phyloP scores from a whole-genome alignment of 2,329 filamentous ascomycete genomes.

The Pezicula neosporulosa region DNA sequence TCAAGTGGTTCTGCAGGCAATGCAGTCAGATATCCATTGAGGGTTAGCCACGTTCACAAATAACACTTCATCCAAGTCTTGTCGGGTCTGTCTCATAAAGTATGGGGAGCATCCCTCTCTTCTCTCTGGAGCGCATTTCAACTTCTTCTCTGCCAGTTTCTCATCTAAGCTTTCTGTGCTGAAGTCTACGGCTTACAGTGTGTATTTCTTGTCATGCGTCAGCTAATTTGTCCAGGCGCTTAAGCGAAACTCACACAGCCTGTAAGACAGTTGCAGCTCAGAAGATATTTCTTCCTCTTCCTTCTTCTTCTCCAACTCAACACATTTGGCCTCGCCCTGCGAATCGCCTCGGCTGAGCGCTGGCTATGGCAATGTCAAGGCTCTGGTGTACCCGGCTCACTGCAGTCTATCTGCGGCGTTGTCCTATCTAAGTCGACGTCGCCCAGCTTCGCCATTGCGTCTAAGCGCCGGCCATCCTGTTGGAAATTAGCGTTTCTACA shows the following conservation, averaged over 20 bases:
- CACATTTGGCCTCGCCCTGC: too few relatives aligned
- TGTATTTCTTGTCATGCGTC: not conserved
- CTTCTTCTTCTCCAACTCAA: not conserved
- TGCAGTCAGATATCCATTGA: conserved; percentile 29
- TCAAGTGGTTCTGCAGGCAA: conserved; percentile 24
- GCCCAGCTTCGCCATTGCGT: too few relatives aligned
- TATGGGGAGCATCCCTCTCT: conserved; percentile 10
- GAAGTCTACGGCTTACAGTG: not conserved
- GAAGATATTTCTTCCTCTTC: not conserved
- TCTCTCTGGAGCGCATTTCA: conserved; percentile 8
- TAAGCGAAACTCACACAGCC: not conserved
- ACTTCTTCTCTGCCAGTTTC: conserved; percentile 2
- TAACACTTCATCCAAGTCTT: conserved; percentile 21
- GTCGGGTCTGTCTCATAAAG: conserved; percentile 25
- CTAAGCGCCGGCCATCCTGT: too few relatives aligned
- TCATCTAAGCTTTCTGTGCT: not conserved
- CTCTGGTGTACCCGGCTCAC: too few relatives aligned
- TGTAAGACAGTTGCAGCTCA: not conserved
- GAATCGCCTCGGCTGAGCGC: too few relatives aligned
- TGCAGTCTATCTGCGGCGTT: too few relatives aligned
- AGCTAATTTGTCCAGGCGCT: not conserved
- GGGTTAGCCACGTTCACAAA: conserved; percentile 29
- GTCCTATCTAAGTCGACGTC: too few relatives aligned
- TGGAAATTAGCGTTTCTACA: too few relatives aligned
- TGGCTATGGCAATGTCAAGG: too few relatives aligned